These are phyloP conservation scores for Linum trigynum DNA, from an alignment of 345 rosid genomes.

Conservation along the genomic window DNA sequence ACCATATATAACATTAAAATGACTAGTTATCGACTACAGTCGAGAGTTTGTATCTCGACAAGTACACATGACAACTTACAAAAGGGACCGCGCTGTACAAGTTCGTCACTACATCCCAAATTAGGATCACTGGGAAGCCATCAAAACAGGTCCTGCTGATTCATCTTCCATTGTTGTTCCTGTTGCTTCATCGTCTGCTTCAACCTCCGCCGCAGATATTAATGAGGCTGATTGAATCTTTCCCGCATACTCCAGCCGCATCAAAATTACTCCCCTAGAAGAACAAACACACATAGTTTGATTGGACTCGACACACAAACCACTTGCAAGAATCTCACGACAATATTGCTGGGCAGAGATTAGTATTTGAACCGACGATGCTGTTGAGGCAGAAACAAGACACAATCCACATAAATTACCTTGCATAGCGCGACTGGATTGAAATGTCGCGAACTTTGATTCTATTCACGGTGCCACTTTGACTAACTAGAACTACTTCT, in stretches of 20 bases:
- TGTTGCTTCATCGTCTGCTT: slow-evolving; percentile 5
- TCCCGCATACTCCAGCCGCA: slow-evolving; percentile 83
- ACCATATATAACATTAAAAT: no score
- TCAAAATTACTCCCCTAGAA: slow-evolving; percentile 80
- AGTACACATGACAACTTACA: neutral
- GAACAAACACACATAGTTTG: neutral
- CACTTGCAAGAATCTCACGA: neutral
- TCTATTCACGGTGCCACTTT: slow-evolving; percentile 80
- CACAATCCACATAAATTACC: slow-evolving; percentile 24
- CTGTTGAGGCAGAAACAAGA: neutral
- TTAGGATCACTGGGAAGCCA: neutral
- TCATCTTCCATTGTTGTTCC: neutral
- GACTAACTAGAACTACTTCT: slow-evolving; percentile 90
- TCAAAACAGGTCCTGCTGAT: neutral
- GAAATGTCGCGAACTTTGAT: slow-evolving; percentile 90
- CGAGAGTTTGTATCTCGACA: neutral
- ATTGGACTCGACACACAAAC: neutral
- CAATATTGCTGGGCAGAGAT: no score
- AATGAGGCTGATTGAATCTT: slow-evolving; percentile 89
- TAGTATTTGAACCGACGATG: neutral
- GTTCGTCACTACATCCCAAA: no score
- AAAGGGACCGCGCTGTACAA: neutral
- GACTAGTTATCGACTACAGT: no score
- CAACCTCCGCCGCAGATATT: slow-evolving; percentile 55
- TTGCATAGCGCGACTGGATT: slow-evolving; percentile 76